A percentile compares a stretch with the other conserved stretches of the same genome.
phyloP scores from a whole-genome alignment of 805 yeast genomes.

The Suhomyces sp. region DNA sequence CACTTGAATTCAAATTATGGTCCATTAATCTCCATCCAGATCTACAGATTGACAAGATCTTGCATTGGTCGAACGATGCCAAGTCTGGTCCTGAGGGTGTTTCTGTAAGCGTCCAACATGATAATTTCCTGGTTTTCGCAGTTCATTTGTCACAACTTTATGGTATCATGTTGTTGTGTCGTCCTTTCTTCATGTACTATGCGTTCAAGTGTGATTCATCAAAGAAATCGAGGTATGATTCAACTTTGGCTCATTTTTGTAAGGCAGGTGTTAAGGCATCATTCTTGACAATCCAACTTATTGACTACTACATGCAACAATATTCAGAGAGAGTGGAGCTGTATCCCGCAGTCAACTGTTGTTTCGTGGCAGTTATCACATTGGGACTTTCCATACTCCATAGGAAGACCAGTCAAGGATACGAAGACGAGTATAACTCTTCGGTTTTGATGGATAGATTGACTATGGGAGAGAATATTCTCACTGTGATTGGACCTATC shows the following conservation, averaged over 20 bases:
- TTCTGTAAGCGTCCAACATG: conserved; percentile 4
- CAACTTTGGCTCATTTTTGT: conserved; percentile 24
- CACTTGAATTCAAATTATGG: conserved; percentile 36
- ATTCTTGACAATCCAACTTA: conserved; percentile 31
- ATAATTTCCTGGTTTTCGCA: conserved; percentile 23
- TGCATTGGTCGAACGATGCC: conserved; percentile 9
- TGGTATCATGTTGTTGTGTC: conserved; percentile 36
- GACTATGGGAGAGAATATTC: conserved; percentile 10
- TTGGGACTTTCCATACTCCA: conserved; percentile 32
- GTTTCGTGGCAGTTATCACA: conserved; percentile 37
- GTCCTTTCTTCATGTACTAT: conserved; percentile 42
- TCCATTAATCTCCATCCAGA: conserved; percentile 30
- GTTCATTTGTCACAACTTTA: conserved; percentile 38
- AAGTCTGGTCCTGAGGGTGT: background rate
- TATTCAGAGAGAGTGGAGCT: conserved; percentile 38
- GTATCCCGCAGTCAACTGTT: conserved; percentile 28
- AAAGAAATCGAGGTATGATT: conserved; percentile 13
- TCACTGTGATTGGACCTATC: conserved; percentile 11
- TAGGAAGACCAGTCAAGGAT: conserved; percentile 9
- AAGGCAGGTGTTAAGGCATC: conserved; percentile 38
- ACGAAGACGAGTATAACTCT: conserved; percentile 16
- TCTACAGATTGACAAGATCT: conserved; percentile 24
- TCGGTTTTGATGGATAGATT: conserved; percentile 11
- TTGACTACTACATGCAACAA: conserved; percentile 23
- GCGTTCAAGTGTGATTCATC: conserved; percentile 10